Evolutionary conservation across 2,329 filamentous ascomycete genomes (phyloP), one percentile per base, ranked within the genome.

Genomic region (Penicillium sp.): DNA sequence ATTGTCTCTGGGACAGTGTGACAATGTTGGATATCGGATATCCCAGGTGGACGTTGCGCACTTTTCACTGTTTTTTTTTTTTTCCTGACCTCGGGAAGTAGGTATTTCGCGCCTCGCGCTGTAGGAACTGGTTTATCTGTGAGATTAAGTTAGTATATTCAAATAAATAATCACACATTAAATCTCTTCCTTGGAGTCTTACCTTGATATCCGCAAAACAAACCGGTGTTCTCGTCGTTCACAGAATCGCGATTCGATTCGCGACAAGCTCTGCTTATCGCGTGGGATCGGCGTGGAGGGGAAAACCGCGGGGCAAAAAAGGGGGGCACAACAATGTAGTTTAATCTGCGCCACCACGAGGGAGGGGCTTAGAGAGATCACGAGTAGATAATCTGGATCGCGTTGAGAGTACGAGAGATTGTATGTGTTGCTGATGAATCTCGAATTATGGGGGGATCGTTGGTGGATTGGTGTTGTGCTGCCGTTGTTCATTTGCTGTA

Each of bases 191-290:
- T 22, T 6, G 0, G 0, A 26, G n/a, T 28, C 22, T 38, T 38
- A 54, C 35, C 28, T 8, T 22, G 22, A n/a, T 28, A 40, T 19
- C 51, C 17, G 35, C 5, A 22, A 24, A n/a, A 2, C 6, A 22
- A 22, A 28, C 10, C 1, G 15, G 2, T 24, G 3, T 4, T 28
- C 22, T n/a, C 6, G 6, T n/a, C 15, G 56, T n/a, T 22, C 17
- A 13, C 37, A 56, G 40, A 24, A 40, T 33, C 37, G 38, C 19
- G 19, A 42, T 42, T 12, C 40, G 10, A 42, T 42, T 42, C n/a
- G 40, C 56, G 49, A 53, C 49, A 47, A 55, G 40, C 15, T 56
- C 40, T 58, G 59, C 61, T 66, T 65, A 65, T 65, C 63, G 61
- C 53, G 61, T 60, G 28, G 38, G 58, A 61, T 61, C 55, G 51